These are phyloP conservation scores for Kandelia obovata DNA, from an alignment of 345 rosid species.

Conservation along the genomic window DNA sequence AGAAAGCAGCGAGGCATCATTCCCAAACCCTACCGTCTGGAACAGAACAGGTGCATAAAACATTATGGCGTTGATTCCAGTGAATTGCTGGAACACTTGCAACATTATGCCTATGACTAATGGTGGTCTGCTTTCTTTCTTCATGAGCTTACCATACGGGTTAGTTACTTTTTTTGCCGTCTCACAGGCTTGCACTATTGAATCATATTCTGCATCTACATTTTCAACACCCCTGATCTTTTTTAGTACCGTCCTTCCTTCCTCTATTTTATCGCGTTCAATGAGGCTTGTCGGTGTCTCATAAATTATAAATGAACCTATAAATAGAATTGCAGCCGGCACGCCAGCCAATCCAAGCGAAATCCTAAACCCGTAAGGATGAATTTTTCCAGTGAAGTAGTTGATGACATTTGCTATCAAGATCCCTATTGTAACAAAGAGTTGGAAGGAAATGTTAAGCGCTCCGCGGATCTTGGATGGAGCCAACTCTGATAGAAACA, in stretches of 20 bases:
- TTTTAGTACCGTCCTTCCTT: slow-evolving; percentile 4
- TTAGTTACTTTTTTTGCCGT: not conserved
- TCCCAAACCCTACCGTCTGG: slow-evolving; percentile 20
- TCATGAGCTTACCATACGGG: slow-evolving; percentile 13
- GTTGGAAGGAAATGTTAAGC: slow-evolving; percentile 23
- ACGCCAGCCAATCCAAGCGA: slow-evolving; percentile 17
- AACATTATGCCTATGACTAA: slow-evolving; percentile 12
- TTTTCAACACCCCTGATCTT: slow-evolving; percentile 18
- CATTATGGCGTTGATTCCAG: slow-evolving; percentile 33
- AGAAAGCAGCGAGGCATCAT: slow-evolving; percentile 22
- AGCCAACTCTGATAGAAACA: slow-evolving; percentile 26
- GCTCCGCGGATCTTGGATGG: slow-evolving; percentile 20
- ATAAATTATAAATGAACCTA: slow-evolving; percentile 18
- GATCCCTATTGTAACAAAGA: slow-evolving; percentile 23
- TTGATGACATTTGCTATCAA: slow-evolving; percentile 20
- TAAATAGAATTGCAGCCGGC: slow-evolving; percentile 5
- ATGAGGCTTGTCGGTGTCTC: slow-evolving; percentile 23
- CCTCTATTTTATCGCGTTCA: slow-evolving; percentile 7
- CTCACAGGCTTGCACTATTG: slow-evolving; percentile 16
- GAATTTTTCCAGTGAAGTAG: slow-evolving; percentile 7
- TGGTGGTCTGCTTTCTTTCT: slow-evolving; percentile 15
- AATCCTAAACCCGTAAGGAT: slow-evolving; percentile 21
- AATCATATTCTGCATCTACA: slow-evolving; percentile 20
- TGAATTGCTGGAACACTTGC: slow-evolving; percentile 27
- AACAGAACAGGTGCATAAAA: slow-evolving; percentile 24